Percentiles rank a stretch among this genome's conserved stretches.
Evolutionary conservation across 2,329 filamentous ascomycete species (phyloP).

Genomic region (Nigrograna mackinnonii): DNA sequence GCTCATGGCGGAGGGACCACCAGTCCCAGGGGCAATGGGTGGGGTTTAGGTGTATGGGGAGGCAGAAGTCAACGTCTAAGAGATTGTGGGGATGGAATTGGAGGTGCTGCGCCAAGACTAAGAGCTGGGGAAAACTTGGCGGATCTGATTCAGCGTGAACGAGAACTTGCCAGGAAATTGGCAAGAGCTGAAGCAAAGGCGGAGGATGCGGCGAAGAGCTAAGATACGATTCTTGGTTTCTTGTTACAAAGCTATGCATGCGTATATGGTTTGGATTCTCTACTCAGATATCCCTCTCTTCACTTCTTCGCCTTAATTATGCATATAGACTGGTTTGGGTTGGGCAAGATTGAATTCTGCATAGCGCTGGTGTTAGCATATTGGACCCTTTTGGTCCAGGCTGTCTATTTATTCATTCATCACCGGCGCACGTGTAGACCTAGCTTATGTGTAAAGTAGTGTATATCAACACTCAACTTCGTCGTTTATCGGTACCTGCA

Average conservation of each 20-base stretch:
- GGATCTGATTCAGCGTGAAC: conserved; percentile 30
- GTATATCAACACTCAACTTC: too few relatives aligned
- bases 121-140: conserved; percentile 24
- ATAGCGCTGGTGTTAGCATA: conserved; percentile 3
- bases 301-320: neutral
- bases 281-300: conserved; percentile 4
- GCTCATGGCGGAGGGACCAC: conserved; percentile 41
- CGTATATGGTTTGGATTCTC: conserved; percentile 1
- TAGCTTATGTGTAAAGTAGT: neutral
- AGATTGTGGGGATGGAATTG: conserved; percentile 22
- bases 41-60: conserved; percentile 33
- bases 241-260: neutral
- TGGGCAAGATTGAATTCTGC: neutral
- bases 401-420: neutral
- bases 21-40: conserved; percentile 11
- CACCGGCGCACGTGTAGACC: neutral
- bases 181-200: conserved; percentile 28
- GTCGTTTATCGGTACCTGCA: too few relatives aligned
- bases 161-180: conserved; percentile 26
- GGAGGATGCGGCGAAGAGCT: conserved; percentile 14
- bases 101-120: conserved; percentile 10
- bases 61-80: conserved; percentile 24
- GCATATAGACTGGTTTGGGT: conserved; percentile 1
- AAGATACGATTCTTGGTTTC: neutral
- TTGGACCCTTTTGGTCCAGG: neutral